Conservation (phyloP, 164 flowering plant genomes). For the Cinnamomum micranthum region DNA sequence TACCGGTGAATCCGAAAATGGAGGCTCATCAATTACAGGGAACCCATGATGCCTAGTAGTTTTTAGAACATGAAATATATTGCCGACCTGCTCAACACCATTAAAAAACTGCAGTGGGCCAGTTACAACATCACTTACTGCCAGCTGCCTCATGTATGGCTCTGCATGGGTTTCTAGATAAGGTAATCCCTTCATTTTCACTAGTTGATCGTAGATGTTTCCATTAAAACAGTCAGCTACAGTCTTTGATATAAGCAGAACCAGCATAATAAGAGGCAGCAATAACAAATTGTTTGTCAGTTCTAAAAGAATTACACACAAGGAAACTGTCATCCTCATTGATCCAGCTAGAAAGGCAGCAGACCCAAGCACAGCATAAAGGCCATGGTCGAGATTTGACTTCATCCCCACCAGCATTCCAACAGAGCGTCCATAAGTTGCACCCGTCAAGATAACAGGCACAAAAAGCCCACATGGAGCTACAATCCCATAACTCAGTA, state of each 20-base stretch:
- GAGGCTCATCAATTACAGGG: constrained; percentile 77
- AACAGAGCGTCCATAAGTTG: constrained; percentile 79
- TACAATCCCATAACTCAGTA: constrained; percentile 78
- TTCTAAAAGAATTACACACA: constrained; percentile 77
- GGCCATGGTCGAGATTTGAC: constrained; percentile 68
- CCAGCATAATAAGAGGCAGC: constrained; percentile 83
- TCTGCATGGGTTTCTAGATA: constrained; percentile 77
- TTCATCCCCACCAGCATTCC: constrained; percentile 62
- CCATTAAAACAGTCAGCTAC: constrained; percentile 78
- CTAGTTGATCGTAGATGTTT: constrained; percentile 62
- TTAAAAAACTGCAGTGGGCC: constrained; percentile 70
- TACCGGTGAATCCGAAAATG: constrained; percentile 42
- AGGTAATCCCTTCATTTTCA: constrained; percentile 83
- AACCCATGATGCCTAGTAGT: constrained; percentile 78
- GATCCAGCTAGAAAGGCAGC: constrained; percentile 92
- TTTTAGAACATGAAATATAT: constrained; percentile 64
- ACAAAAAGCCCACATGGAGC: constrained; percentile 86
- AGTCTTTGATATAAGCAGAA: constrained; percentile 83
- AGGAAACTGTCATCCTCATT: constrained; percentile 87
- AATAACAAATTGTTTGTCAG: constrained; percentile 74
- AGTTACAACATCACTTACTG: constrained; percentile 65
- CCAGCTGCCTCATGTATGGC: constrained; percentile 87
- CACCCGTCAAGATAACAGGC: constrained; percentile 83
- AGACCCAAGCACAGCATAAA: constrained; percentile 86
- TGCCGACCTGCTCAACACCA: constrained; percentile 78